Percentiles rank a stretch among this genome's conserved stretches.
These are phyloP conservation scores for Cytospora paraplurivora DNA, from an alignment of 2,329 filamentous ascomycete genomes.

Conservation along the genomic window DNA sequence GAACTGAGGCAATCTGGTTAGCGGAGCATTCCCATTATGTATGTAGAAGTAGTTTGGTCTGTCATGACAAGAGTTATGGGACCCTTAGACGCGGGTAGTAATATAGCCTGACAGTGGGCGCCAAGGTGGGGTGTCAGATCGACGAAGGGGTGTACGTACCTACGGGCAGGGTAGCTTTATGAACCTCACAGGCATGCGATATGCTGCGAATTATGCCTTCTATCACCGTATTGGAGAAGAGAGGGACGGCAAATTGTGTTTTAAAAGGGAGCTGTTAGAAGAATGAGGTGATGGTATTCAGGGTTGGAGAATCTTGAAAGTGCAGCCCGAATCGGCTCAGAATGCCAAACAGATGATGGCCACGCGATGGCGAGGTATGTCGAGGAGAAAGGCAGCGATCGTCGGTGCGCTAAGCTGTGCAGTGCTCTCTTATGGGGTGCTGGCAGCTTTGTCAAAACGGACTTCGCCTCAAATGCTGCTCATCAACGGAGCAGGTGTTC, in stretches of 20 bases:
- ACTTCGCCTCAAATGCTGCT: conserved; percentile 16
- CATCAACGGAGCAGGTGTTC: conserved; percentile 9
- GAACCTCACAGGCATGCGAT: conserved; percentile 1
- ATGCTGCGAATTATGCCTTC: neutral
- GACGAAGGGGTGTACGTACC: neutral
- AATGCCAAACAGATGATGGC: conserved; percentile 11
- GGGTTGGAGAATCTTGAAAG: neutral
- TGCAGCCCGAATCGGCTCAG: conserved; percentile 8
- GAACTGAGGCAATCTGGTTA: conserved; percentile 15
- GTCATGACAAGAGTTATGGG: conserved; percentile 3
- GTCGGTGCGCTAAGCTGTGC: conserved; percentile 12
- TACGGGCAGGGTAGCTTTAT: conserved; percentile 1
- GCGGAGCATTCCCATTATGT: neutral
- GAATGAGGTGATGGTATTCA: neutral
- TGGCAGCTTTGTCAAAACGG: conserved; percentile 18
- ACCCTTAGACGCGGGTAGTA: conserved; percentile 4
- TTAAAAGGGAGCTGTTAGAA: neutral
- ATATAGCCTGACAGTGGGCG: conserved; percentile 11
- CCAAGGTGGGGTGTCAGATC: neutral
- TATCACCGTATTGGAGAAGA: neutral
- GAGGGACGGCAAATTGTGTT: neutral
- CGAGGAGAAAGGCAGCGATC: conserved; percentile 20
- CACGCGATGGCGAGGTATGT: conserved; percentile 15
- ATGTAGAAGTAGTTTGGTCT: conserved; percentile 5
- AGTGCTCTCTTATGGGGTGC: conserved; percentile 2